Evolutionary conservation across 495 filamentous ascomycete genomes (phyloP), one percentile per base, ranked within the genome.

Genomic region (Penicillium lividum): DNA sequence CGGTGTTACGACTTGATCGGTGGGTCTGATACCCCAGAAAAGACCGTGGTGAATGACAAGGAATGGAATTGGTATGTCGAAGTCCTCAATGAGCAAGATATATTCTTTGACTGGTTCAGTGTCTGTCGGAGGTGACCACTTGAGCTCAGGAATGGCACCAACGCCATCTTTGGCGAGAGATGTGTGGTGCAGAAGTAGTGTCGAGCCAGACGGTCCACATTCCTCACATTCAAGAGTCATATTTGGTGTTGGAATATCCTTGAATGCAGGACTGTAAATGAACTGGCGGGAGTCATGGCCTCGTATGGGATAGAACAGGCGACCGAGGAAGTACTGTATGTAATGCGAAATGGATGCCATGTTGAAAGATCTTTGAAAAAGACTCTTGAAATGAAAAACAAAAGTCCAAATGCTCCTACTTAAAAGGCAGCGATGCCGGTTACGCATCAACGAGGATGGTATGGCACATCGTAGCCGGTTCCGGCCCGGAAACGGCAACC

Each of bases 31-130:
- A 0, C 53, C 73, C 47, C 70, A 75, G 59, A 77, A 77, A 6
- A 81, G 61, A 15, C 78, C 80, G 51, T 83, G 82, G 25, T 73
- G 64, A 31, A 80, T 69, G 34, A 77, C 72, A 7, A 63, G 38
- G 9, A 62, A 75, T 1, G 80, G 80, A 28, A 82, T 58, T 4
- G 81, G 79, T 15, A 70, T 62, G 53, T 84, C 80, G n/a, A 77
- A 70, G 45, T 83, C 80, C 58, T 85, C 77, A n/a, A 71, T 73
- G 13, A 82, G 60, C 2, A 85, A 51, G 10, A 83, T 62, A 55
- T 80, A 83, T 54, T 84, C 70, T 57, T 73, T 72, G 3, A 80
- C 76, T 11, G 45, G 43, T 22, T 58, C 54, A 15, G 27, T 53
- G 11, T 28, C 58, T 33, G 57, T 36, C 0, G 68, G 72, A 11